Evolutionary conservation across 140 eudicot genomes (phyloP).

Genomic region (Stevia rebaudiana): DNA sequence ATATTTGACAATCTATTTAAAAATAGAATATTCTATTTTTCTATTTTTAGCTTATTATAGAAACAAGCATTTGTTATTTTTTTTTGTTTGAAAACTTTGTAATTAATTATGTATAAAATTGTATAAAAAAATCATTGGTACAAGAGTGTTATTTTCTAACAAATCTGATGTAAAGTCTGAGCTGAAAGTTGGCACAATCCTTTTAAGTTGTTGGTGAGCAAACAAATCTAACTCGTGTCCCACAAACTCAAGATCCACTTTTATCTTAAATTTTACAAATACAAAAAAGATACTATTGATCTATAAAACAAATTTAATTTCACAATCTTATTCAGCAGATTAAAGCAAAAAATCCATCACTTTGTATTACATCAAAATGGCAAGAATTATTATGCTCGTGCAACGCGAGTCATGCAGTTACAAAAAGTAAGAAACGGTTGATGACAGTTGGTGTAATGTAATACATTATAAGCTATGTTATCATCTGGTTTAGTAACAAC

Average conservation of each 20-base stretch:
- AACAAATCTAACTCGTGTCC: neutral
- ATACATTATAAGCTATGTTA: conserved; percentile 9
- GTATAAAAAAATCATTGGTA: neutral
- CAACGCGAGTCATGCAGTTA: conserved; percentile 4
- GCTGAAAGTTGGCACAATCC: conserved; percentile 14
- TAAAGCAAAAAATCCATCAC: conserved; percentile 13
- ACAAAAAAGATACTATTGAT: neutral
- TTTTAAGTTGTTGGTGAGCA: conserved; percentile 20
- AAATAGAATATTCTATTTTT: too few relatives aligned
- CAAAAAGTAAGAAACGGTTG: conserved; percentile 9
- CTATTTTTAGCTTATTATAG: neutral
- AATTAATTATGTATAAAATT: neutral
- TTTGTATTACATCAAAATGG: conserved; percentile 24
- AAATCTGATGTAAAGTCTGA: conserved; percentile 7
- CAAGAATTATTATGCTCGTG: conserved; percentile 22
- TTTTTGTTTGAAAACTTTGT: too few relatives aligned
- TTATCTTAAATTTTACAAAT: conserved; percentile 12
- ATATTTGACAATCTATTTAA: neutral
- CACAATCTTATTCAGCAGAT: conserved; percentile 27
- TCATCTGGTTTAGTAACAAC: conserved; percentile 21
- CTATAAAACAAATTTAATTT: neutral
- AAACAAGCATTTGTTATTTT: neutral
- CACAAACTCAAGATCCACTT: conserved; percentile 1
- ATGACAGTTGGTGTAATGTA: conserved; percentile 10
- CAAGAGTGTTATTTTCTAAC: conserved; percentile 8